phyloP scores from a whole-genome alignment of 768 basidiomycete species.

The Crucibulum laeve region DNA sequence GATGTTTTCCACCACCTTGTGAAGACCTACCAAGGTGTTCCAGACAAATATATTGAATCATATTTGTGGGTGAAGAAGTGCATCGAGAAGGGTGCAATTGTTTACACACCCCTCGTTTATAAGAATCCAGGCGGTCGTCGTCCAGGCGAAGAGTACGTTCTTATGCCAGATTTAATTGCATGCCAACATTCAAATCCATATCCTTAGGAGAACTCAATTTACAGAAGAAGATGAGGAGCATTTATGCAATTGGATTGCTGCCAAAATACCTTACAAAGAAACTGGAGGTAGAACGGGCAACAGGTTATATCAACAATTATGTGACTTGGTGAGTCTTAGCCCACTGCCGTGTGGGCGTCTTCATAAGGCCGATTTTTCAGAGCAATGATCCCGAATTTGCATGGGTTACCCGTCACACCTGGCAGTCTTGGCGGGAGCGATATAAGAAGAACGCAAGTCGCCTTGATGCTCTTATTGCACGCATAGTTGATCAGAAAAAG shows the following conservation, averaged over 20 bases:
- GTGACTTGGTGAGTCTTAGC: constrained; percentile 50
- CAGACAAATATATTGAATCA: constrained; percentile 75
- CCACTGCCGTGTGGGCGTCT: background rate
- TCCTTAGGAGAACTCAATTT: constrained; percentile 67
- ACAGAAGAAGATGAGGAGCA: constrained; percentile 73
- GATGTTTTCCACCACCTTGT: constrained; percentile 73
- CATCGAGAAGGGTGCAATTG: constrained; percentile 59
- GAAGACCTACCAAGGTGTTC: constrained; percentile 63
- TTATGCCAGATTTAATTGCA: background rate
- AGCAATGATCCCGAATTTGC: constrained; percentile 64
- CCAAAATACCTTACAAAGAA: constrained; percentile 80
- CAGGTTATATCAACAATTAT: constrained; percentile 76
- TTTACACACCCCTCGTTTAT: constrained; percentile 74
- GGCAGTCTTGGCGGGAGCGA: constrained; percentile 88
- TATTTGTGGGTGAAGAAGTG: constrained; percentile 85
- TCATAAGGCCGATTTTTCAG: constrained; percentile 24
- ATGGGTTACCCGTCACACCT: constrained; percentile 81
- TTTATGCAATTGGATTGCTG: constrained; percentile 75
- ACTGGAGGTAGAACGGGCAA: constrained; percentile 82
- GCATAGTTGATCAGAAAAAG: constrained; percentile 67
- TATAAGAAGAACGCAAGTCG: constrained; percentile 80
- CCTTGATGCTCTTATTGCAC: constrained; percentile 59
- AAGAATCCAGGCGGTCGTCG: constrained; percentile 82
- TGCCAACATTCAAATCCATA: background rate
- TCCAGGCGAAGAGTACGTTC: constrained; percentile 72